Percentiles rank a stretch among this genome's conserved stretches.
Evolutionary conservation across 2,329 filamentous ascomycete species (phyloP).

Genomic region (Didymella exigua): DNA sequence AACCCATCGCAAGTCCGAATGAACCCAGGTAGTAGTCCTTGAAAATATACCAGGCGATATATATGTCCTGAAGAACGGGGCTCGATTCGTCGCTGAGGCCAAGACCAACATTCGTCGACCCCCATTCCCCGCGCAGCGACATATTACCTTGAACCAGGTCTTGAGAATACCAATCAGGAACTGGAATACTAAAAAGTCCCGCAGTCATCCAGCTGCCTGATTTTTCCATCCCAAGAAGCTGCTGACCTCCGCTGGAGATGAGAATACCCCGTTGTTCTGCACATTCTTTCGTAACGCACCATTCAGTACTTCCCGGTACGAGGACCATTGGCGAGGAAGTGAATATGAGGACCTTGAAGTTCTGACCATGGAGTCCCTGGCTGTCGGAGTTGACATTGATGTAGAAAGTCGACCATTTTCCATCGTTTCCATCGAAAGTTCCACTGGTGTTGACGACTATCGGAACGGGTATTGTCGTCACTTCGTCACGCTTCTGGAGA

Average conservation of each 20-base stretch:
- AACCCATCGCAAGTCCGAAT: constrained; percentile 33
- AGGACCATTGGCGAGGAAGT: constrained; percentile 35
- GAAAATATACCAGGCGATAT: constrained; percentile 24
- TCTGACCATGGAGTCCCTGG: constrained; percentile 36
- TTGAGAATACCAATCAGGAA: constrained; percentile 26
- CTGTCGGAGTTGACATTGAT: constrained; percentile 46
- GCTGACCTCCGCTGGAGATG: constrained; percentile 18
- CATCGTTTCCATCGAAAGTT: constrained; percentile 49
- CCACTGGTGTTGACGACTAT: constrained; percentile 30
- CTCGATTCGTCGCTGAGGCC: constrained; percentile 28
- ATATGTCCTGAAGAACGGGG: constrained; percentile 18
- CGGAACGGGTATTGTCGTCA: constrained; percentile 13
- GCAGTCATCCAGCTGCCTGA: constrained; percentile 25
- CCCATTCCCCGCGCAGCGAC: constrained; percentile 22
- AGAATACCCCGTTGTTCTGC: constrained; percentile 36
- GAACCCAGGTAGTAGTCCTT: constrained; percentile 41
- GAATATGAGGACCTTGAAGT: constrained; percentile 44
- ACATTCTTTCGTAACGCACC: no score
- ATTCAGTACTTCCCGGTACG: no score
- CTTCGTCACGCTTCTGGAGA: constrained; percentile 29
- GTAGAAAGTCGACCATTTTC: constrained; percentile 51
- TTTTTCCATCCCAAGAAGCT: constrained; percentile 27
- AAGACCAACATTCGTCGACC: constrained; percentile 35
- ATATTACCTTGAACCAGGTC: constrained; percentile 2
- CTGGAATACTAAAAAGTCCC: constrained; percentile 24